These are phyloP conservation scores for Sextonia rubra DNA, from an alignment of 164 flowering plant genomes.

Conservation along the genomic window DNA sequence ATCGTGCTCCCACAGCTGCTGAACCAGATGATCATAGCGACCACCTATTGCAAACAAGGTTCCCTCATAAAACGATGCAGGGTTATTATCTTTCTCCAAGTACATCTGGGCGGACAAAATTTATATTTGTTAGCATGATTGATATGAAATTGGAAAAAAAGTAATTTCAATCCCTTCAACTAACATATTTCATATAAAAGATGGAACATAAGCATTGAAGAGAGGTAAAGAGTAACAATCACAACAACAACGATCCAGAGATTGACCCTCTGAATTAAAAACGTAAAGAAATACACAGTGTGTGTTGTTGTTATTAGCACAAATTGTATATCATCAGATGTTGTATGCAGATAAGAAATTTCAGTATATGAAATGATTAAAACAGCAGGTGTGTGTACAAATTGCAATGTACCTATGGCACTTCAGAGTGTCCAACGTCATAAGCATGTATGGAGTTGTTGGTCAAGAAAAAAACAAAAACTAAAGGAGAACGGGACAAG, in stretches of 20 bases:
- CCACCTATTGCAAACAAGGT: conserved; percentile 86
- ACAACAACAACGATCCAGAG: neutral
- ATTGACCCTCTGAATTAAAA: neutral
- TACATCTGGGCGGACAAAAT: conserved; percentile 45
- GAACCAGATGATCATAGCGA: conserved; percentile 81
- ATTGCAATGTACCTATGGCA: neutral
- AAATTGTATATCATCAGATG: no score
- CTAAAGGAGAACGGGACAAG: no score
- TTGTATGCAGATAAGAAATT: neutral
- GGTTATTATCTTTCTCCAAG: conserved; percentile 43
- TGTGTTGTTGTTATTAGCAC: no score
- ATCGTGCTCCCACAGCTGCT: conserved; percentile 54
- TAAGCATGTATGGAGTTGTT: neutral
- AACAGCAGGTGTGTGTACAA: neutral
- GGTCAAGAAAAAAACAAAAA: no score
- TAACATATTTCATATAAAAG: no score
- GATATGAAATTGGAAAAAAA: neutral
- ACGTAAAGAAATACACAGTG: no score
- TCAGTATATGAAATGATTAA: neutral
- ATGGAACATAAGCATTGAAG: neutral
- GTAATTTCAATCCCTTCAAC: no score
- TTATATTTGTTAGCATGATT: neutral
- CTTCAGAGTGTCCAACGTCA: neutral
- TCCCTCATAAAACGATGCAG: conserved; percentile 54
- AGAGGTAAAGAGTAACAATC: neutral